Base-by-base conservation (phyloP, 441 rosid species). In the Biscutella laevigata region DNA sequence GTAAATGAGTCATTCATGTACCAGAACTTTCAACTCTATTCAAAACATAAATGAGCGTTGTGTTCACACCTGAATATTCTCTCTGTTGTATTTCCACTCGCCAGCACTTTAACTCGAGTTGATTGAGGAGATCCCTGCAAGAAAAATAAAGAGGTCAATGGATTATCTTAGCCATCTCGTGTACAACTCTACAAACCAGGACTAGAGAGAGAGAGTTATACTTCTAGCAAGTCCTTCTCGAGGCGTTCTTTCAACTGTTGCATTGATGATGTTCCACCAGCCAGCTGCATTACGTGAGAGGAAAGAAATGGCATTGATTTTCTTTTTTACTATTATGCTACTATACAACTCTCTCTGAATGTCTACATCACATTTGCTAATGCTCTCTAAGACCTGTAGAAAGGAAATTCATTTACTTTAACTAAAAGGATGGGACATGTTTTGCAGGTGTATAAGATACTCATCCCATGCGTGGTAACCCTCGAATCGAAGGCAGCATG, bases 211-310 rank as follows among this genome's bases (percentile, higher is more conserved):
- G n/a, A 10, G 41, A 4, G 25, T 20, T 10, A 41, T 70, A 90
- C 96, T 94, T 90, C 94, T 7, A 88, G 70, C 77, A 91, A 77
- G 73, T 88, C 98, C 71, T 88, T 91, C 77, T 91, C 98, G 9
- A 88, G 88, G n/a, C 98, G 94, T 64, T 91, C 98, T 82, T 91
- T 91, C 74, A 88, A 56, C 70, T 91, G 95, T 66, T 88, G 98
- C 98, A 91, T 91, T 10, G 96, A 87, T 67, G 96, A 91, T 39
- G 98, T 91, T 59, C 98, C 98, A 60, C 98, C 98, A 57, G 96
- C 86, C 66, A 90, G 89, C 98, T 90, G 62, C 20, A 25, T 37
- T 19, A 35, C 32, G 47, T 38, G 28, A 32, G 55, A 34, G 15
- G 11, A 69, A 54, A 20, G 32, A 8, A 21, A 41, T 10, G 36